These are phyloP conservation scores for Sporisorium iseilematis-ciliati DNA, from an alignment of 1,284 basidiomycete species.

Conservation along the genomic window DNA sequence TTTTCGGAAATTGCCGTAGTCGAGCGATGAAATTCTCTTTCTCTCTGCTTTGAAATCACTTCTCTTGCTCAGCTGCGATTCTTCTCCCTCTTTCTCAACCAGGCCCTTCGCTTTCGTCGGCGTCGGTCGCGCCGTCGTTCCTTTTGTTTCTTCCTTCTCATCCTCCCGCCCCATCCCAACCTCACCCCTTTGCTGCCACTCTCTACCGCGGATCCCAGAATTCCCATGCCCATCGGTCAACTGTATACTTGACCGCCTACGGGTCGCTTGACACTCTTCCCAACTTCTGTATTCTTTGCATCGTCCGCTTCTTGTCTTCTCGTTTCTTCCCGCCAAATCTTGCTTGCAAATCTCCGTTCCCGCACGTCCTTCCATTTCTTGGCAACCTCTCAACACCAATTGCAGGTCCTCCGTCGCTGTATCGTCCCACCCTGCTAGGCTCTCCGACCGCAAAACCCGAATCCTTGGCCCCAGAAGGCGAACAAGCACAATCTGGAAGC, in stretches of 20 bases:
- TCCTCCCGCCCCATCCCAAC: background rate
- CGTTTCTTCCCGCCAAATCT: background rate
- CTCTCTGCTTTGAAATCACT: background rate
- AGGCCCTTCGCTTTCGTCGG: background rate
- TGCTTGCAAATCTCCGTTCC: too few relatives aligned
- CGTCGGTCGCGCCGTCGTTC: background rate
- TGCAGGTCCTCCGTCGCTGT: too few relatives aligned
- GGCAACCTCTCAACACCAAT: too few relatives aligned
- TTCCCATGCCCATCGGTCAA: conserved; percentile 4
- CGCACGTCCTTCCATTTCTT: too few relatives aligned
- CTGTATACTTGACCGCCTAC: background rate
- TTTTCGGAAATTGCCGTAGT: conserved; percentile 8
- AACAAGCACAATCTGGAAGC: too few relatives aligned
- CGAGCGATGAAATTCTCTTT: background rate
- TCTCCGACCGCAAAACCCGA: too few relatives aligned
- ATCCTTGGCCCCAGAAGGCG: too few relatives aligned
- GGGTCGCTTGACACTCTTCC: background rate
- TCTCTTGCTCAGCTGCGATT: background rate
- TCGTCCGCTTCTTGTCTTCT: too few relatives aligned
- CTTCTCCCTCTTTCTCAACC: background rate
- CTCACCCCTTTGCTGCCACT: background rate
- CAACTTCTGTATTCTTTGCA: background rate
- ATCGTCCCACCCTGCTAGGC: too few relatives aligned
- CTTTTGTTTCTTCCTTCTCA: background rate
- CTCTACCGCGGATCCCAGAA: background rate